Conservation (phyloP, 805 yeast species). For the Nakazawaea sp. region DNA sequence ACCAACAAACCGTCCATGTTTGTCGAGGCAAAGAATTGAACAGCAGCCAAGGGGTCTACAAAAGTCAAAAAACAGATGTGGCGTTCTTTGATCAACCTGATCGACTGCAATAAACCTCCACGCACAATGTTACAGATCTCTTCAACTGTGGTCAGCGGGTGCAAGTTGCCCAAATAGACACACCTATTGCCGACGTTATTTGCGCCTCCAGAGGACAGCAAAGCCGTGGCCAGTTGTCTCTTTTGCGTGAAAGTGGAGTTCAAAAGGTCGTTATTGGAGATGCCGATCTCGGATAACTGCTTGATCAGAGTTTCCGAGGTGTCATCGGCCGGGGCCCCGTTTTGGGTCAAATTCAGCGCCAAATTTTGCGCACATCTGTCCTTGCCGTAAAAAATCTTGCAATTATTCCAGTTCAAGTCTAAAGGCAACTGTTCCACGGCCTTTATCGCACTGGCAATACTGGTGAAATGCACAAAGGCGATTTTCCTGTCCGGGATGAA, state of each 20-base stretch:
- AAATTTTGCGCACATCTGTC: slow-evolving; percentile 16
- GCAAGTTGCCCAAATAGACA: slow-evolving; percentile 61
- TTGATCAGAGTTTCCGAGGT: slow-evolving; percentile 8
- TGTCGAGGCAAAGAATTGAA: slow-evolving; percentile 56
- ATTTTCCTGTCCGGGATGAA: slow-evolving; percentile 17
- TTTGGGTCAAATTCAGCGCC: background rate
- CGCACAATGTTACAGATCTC: slow-evolving; percentile 72
- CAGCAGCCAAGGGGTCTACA: slow-evolving; percentile 56
- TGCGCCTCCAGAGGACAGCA: slow-evolving; percentile 1
- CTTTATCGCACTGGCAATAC: slow-evolving; percentile 39
- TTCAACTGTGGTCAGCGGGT: slow-evolving; percentile 57
- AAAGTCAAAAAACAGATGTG: slow-evolving; percentile 66
- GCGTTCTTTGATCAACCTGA: slow-evolving; percentile 44
- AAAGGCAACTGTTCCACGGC: slow-evolving; percentile 30
- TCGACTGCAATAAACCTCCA: slow-evolving; percentile 66
- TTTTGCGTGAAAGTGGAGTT: slow-evolving; percentile 9
- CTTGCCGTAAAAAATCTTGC: slow-evolving; percentile 22
- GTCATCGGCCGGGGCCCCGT: background rate
- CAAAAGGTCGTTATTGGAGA: slow-evolving; percentile 9
- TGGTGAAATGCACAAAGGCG: slow-evolving; percentile 32
- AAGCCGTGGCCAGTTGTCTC: slow-evolving; percentile 2
- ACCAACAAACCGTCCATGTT: slow-evolving; percentile 52
- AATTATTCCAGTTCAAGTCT: slow-evolving; percentile 17
- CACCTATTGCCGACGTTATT: slow-evolving; percentile 49
- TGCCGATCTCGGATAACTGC: slow-evolving; percentile 9